Percentiles rank a stretch among this genome's conserved stretches.
phyloP scores from a whole-genome alignment of 768 basidiomycete species.

The Multifurca ochricompacta region DNA sequence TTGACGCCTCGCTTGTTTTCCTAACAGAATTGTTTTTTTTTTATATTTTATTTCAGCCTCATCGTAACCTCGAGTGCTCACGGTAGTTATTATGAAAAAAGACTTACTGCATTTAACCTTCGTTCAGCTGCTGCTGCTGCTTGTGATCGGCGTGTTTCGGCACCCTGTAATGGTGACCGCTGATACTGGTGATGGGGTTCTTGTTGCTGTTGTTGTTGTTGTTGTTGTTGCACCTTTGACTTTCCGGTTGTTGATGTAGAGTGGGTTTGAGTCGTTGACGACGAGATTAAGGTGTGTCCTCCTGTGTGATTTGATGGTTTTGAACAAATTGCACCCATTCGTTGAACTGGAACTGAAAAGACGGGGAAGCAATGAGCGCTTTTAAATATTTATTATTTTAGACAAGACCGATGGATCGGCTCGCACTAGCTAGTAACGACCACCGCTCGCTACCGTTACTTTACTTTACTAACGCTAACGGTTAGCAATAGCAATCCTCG shows the following conservation, averaged over 20 bases:
- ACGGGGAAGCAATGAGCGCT: not conserved
- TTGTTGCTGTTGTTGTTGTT: too few species aligned
- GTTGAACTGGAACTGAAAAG: not conserved
- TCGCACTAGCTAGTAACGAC: not conserved
- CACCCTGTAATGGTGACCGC: not conserved
- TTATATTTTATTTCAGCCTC: slow-evolving; percentile 3
- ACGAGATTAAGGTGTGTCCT: slow-evolving; percentile 26
- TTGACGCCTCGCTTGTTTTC: slow-evolving; percentile 37
- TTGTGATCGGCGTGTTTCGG: slow-evolving; percentile 22
- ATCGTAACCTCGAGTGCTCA: not conserved
- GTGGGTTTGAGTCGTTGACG: too few species aligned
- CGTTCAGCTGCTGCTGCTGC: slow-evolving; percentile 32
- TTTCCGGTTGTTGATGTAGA: too few species aligned
- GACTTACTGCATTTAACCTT: slow-evolving; percentile 29
- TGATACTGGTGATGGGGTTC: not conserved
- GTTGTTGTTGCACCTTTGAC: too few species aligned
- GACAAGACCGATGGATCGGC: not conserved
- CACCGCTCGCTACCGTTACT: not conserved
- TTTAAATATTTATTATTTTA: too few species aligned
- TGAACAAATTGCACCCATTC: slow-evolving; percentile 33
- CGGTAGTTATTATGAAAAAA: not conserved
- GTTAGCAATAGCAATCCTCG: too few species aligned
- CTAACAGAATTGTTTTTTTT: slow-evolving; percentile 21
- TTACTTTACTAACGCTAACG: not conserved
- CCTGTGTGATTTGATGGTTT: slow-evolving; percentile 28